Evolutionary conservation across 2,329 filamentous ascomycete species (phyloP).

Genomic region (Camillea tinctor): DNA sequence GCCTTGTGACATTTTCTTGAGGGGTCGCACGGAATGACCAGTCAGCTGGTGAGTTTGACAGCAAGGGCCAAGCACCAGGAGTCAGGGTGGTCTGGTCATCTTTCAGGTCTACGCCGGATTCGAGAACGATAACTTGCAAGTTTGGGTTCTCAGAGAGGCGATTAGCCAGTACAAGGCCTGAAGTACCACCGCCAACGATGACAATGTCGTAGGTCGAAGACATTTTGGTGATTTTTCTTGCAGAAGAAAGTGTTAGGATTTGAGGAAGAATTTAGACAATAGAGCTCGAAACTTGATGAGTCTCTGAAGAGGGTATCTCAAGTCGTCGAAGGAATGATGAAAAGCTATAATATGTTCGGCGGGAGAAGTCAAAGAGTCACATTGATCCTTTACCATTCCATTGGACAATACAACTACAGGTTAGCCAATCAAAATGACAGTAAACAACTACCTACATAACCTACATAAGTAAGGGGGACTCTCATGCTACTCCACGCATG

Average conservation of each 20-base stretch:
- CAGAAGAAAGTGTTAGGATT: neutral
- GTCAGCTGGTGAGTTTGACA: constrained; percentile 25
- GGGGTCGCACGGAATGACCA: constrained; percentile 28
- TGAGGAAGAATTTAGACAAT: neutral
- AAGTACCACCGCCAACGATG: constrained; percentile 32
- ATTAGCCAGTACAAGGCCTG: constrained; percentile 31
- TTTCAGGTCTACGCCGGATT: constrained; percentile 28
- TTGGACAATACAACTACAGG: neutral
- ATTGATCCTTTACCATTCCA: neutral
- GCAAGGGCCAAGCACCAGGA: constrained; percentile 26
- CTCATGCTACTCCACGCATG: neutral
- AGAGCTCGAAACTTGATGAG: neutral
- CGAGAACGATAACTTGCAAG: constrained; percentile 27
- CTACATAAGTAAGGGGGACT: neutral
- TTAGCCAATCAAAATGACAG: neutral
- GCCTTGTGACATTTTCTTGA: constrained; percentile 11
- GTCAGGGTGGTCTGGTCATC: constrained; percentile 25
- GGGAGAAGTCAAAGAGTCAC: neutral
- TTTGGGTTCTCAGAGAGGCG: constrained; percentile 13
- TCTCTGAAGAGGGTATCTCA: neutral
- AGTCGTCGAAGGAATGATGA: neutral
- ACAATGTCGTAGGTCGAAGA: neutral
- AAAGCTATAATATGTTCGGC: neutral
- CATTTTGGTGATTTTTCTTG: neutral
- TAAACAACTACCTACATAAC: neutral